A percentile compares a stretch with the other conserved stretches of the same genome.
phyloP scores from a whole-genome alignment of 148 eudicot species.

The Vaccinium corymbosum region DNA sequence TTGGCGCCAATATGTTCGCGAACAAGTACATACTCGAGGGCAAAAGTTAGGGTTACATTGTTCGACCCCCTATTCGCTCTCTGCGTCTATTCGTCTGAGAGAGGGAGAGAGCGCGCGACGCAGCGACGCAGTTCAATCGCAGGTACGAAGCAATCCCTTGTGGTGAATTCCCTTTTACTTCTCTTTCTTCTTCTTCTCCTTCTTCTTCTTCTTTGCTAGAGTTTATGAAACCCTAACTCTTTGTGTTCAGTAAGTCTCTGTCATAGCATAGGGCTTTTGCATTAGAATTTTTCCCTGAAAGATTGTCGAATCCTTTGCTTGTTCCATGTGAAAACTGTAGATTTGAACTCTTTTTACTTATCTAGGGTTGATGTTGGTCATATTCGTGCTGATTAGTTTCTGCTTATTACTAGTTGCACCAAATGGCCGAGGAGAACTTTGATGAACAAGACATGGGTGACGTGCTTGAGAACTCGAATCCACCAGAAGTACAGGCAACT shows the following conservation, averaged over 20 bases:
- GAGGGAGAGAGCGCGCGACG: background rate
- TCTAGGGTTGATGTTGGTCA: background rate
- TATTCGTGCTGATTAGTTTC: background rate
- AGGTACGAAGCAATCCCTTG: background rate
- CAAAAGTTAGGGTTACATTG: background rate
- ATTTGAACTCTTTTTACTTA: background rate
- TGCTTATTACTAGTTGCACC: conserved; percentile 11
- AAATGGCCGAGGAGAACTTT: conserved; percentile 37
- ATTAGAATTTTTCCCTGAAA: background rate
- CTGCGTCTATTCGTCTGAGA: background rate
- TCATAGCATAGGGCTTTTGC: background rate
- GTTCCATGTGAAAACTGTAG: background rate
- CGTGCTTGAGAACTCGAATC: conserved; percentile 27
- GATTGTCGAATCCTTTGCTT: background rate
- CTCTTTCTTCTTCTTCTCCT: background rate
- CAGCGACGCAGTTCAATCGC: background rate
- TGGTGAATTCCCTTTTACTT: background rate
- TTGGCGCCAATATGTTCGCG: background rate
- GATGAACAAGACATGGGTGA: conserved; percentile 17
- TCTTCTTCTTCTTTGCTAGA: background rate
- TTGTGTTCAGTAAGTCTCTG: background rate
- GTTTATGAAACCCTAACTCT: background rate
- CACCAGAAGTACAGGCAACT: conserved; percentile 23
- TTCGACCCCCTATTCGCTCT: background rate
- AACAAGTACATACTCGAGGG: background rate